Evolutionary conservation across 106 monocot genomes (phyloP).

Genomic region (Dendrobium nobile): DNA sequence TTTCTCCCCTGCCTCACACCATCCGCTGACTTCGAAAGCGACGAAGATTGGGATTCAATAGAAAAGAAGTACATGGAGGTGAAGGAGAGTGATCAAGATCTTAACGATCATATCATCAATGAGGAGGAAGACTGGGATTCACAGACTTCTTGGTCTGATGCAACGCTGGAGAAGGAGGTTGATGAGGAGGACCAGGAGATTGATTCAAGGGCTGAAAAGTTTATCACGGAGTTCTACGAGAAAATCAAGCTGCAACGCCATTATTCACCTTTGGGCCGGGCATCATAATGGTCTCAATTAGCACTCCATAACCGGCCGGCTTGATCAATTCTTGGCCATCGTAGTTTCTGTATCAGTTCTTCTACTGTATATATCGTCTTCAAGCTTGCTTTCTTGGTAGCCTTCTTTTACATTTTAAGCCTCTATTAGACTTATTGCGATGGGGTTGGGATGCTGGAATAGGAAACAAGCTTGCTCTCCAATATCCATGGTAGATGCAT

Average conservation of each 20-base stretch:
- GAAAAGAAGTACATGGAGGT: not conserved
- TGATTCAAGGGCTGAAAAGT: slow-evolving; percentile 48
- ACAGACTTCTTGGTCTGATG: not conserved
- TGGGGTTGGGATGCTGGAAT: too few species aligned
- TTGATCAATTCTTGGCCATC: too few species aligned
- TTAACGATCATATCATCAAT: not conserved
- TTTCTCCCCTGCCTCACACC: slow-evolving; percentile 1
- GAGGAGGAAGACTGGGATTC: not conserved
- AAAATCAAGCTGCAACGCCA: slow-evolving; percentile 38
- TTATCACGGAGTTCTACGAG: slow-evolving; percentile 33
- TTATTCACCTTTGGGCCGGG: too few species aligned
- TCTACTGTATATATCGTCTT: too few species aligned
- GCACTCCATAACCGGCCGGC: too few species aligned
- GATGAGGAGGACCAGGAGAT: slow-evolving; percentile 17
- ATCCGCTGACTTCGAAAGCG: not conserved
- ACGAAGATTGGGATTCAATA: not conserved
- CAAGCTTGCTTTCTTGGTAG: too few species aligned
- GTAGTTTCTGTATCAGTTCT: too few species aligned
- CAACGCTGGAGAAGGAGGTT: not conserved
- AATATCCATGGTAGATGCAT: too few species aligned
- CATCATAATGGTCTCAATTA: too few species aligned
- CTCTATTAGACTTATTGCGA: too few species aligned
- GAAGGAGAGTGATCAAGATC: not conserved
- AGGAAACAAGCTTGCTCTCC: too few species aligned
- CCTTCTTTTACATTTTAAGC: too few species aligned